Base-by-base conservation (phyloP, 2,329 filamentous ascomycete genomes). In the Neoscytalidium dimidiatum region DNA sequence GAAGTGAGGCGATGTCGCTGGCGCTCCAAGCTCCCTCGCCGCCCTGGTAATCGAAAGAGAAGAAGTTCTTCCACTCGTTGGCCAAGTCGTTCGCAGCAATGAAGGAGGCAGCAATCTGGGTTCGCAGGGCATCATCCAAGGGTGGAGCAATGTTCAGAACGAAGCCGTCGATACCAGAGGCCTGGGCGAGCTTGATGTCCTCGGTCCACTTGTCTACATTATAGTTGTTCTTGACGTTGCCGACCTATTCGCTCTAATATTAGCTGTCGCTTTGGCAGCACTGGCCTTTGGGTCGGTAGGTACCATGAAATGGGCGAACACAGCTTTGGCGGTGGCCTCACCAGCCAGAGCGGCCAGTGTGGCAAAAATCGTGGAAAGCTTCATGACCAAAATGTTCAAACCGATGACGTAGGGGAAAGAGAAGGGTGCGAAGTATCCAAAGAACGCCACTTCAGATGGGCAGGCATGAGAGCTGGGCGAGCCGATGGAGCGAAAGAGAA, bases 11-110 rank as follows among this genome's bases (percentile, higher is more conserved):
- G 21, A 68, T 65, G n/a, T 66, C 63, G 17, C 8, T 29, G 14
- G 51, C 46, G 13, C 13, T 3, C 68, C 68, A 69, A n/a, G 66
- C 31, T 1, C 58, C 49, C 1, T 28, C 31, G 13, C 53, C 58
- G 11, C 66, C 67, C 8, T 28, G 44, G 44, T 78, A 79, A 71
- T 81, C 79, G 60, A 82, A 81, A 2, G 78, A 80, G 62, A 81
- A 74, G 71, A 82, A 79, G 11, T 80, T 67, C 62, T 74, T 73
- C 68, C 80, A 76, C 4, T 61, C 77, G 35, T 7, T 46, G 29
- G 79, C 64, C 26, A 60, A 26, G 43, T 60, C 26, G 26, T 67
- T 64, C 38, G 75, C 73, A 3, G 70, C 71, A 4, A 66, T 17
- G 66, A 77, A 78, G 31, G 74, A 75, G 17, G 66, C 66, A 14